Evolutionary conservation across 495 filamentous ascomycete species (phyloP).

Genomic region (Talaromyces stipitatus): DNA sequence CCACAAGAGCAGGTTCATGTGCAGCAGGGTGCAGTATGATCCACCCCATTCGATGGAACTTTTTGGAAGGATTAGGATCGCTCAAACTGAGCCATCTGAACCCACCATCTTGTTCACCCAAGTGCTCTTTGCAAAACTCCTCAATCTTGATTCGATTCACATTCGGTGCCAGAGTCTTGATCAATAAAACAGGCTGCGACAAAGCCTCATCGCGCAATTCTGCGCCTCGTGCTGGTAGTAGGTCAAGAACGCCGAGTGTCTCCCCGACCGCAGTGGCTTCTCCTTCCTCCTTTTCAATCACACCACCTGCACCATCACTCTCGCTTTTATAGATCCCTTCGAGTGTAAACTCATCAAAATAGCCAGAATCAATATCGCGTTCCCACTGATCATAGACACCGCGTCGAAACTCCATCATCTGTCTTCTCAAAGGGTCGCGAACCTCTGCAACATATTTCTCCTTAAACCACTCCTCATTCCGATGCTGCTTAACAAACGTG

Average conservation of each 20-base stretch:
- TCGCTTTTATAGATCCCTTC: slow-evolving; percentile 95
- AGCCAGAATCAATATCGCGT: slow-evolving; percentile 67
- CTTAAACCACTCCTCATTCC: slow-evolving; percentile 94
- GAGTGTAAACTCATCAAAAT: slow-evolving; percentile 89
- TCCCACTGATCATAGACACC: slow-evolving; percentile 77
- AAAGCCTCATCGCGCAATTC: slow-evolving; percentile 79
- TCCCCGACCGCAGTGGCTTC: slow-evolving; percentile 85
- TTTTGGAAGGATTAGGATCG: slow-evolving; percentile 93
- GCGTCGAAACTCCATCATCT: slow-evolving; percentile 67
- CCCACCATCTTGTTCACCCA: slow-evolving; percentile 77
- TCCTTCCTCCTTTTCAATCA: slow-evolving; percentile 91
- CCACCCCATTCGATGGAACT: slow-evolving; percentile 97
- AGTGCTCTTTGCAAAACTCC: slow-evolving; percentile 83
- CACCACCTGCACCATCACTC: slow-evolving; percentile 75
- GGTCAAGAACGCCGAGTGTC: slow-evolving; percentile 82
- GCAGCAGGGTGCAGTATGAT: slow-evolving; percentile 82
- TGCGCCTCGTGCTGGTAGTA: slow-evolving; percentile 70
- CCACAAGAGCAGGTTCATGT: slow-evolving; percentile 46
- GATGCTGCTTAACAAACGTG: slow-evolving; percentile 82
- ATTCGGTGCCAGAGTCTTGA: slow-evolving; percentile 96
- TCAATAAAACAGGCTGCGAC: slow-evolving; percentile 81
- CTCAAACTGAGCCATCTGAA: slow-evolving; percentile 89
- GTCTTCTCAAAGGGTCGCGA: slow-evolving; percentile 56
- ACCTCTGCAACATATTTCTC: slow-evolving; percentile 87
- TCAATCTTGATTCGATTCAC: slow-evolving; percentile 93